These are phyloP conservation scores for Verticillium isaacii DNA, from an alignment of 2,329 filamentous ascomycete genomes.

Conservation along the genomic window DNA sequence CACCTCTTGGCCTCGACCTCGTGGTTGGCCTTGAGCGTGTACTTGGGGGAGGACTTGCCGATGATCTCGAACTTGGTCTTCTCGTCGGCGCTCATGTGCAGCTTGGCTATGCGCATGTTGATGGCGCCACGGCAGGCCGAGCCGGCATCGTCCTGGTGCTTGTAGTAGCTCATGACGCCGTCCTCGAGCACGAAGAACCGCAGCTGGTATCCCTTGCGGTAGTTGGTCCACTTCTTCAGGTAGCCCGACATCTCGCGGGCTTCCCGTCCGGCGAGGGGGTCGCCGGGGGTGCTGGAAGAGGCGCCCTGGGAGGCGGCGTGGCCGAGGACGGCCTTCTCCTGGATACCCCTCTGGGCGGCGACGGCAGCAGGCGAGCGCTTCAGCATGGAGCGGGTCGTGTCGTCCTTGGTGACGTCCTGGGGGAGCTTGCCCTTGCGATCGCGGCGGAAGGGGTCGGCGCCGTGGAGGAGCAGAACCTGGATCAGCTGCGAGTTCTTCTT, in stretches of 20 bases:
- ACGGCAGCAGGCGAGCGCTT: slow-evolving; percentile 94
- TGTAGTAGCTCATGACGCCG: slow-evolving; percentile 97
- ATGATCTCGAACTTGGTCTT: slow-evolving; percentile 98
- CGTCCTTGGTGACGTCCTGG: slow-evolving; percentile 94
- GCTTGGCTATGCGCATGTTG: slow-evolving; percentile 93
- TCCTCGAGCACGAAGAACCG: slow-evolving; percentile 98
- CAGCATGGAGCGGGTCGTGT: slow-evolving; percentile 78
- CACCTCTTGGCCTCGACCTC: slow-evolving; percentile 97
- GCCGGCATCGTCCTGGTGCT: slow-evolving; percentile 95
- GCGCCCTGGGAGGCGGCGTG: slow-evolving; percentile 57
- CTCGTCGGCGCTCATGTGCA: slow-evolving; percentile 95
- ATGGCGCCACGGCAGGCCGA: slow-evolving; percentile 96
- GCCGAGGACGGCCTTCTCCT: slow-evolving; percentile 93
- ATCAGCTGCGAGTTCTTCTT: slow-evolving; percentile 84
- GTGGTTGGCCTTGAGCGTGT: slow-evolving; percentile 95
- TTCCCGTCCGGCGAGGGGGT: slow-evolving; percentile 72
- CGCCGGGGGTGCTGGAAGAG: slow-evolving; percentile 47
- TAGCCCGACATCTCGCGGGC: slow-evolving; percentile 97
- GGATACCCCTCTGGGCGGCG: slow-evolving; percentile 88
- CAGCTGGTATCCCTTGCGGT: slow-evolving; percentile 93
- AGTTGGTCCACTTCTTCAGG: slow-evolving; percentile 99
- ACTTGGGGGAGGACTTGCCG: slow-evolving; percentile 97
- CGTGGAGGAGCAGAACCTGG: slow-evolving; percentile 85
- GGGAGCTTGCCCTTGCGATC: slow-evolving; percentile 94
- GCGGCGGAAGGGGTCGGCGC: slow-evolving; percentile 90